Percentiles rank a stretch among this genome's conserved stretches.
Evolutionary conservation across 2,329 filamentous ascomycete genomes (phyloP).

Genomic region (Aspergillus sp.): DNA sequence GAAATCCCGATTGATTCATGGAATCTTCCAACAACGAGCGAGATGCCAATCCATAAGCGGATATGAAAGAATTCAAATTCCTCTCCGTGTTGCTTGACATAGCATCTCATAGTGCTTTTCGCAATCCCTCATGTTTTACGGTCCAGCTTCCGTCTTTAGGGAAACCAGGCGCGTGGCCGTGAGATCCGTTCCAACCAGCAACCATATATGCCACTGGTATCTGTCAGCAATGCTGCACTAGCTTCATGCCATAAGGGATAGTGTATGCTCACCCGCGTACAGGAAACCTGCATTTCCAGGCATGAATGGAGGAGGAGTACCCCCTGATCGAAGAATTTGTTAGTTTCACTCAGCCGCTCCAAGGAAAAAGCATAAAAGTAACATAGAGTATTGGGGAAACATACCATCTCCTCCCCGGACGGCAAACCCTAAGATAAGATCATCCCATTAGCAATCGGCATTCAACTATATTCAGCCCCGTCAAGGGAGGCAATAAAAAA

Average conservation of each 20-base stretch:
- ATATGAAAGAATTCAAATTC: too few species aligned
- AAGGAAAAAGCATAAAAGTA: too few species aligned
- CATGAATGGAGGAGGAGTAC: slow-evolving; percentile 17
- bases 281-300: slow-evolving; percentile 16
- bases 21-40: too few species aligned
- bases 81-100: too few species aligned
- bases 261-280: slow-evolving; percentile 7
- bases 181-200: slow-evolving; percentile 15
- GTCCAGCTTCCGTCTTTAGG: slow-evolving; percentile 12
- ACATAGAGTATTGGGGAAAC: too few species aligned
- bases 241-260: too few species aligned
- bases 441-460: background rate
- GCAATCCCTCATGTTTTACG: slow-evolving; percentile 11
- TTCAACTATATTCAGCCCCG: background rate
- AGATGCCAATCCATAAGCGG: too few species aligned
- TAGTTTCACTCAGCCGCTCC: too few species aligned
- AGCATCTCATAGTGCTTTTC: slow-evolving; percentile 1
- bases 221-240: background rate
- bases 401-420: slow-evolving; percentile 14
- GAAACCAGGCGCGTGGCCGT: slow-evolving; percentile 11
- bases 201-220: slow-evolving; percentile 14
- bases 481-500: too few species aligned
- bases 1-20: too few species aligned
- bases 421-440: slow-evolving; percentile 8
- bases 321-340: too few species aligned